Evolutionary conservation across 371 early-diverging fungal species (phyloP), one percentile per base, ranked within the genome.

Genomic region (Nematocida homosporus): DNA sequence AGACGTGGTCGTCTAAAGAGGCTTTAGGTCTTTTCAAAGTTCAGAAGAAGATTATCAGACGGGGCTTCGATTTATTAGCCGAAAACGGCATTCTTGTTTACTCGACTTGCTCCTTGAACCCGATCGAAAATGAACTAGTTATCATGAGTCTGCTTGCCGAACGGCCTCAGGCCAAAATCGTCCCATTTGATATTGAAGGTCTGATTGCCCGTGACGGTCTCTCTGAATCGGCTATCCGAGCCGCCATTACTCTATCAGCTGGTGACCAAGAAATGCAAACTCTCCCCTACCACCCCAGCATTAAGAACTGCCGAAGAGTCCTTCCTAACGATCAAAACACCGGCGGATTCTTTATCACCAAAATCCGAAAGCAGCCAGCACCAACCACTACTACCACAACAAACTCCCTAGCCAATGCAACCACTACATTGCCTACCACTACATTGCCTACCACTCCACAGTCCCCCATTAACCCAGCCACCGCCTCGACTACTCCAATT

Each of bases 301-400:
- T 95, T 51, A 89, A 92, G 52, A 86, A 88, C 81, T 93, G 93
- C 85, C 69, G 95, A 80, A 88, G 99, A 56, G 87, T 99, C 52
- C 90, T 91, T 80, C 95, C 97, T 53, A 92, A 92, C 68, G 84
- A 89, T 61, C 94, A 97, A 85, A 89, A 99, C 83, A 95, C 96
- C 18, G 99, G 99, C 68, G 97, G 93, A 20, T 99, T 99, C 87
- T 99, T 97, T 86, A 91, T 97, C 29, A 93, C 95, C 41, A 93
- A 95, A 8, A 86, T 98, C 66, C 88, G 91, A 83, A 85, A 85
- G 16, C 27, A 8, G 18, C 38, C 54, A 16, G 25, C 5, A 52
- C 13, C 20, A 54, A 8, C 20, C 30, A 5, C 54, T 13, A 52
- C n/a, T 10, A 32, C 13, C 10, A 30, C 3, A 29, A 18, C 27